These are phyloP conservation scores for Trichoderma guizhouense DNA, from an alignment of 2,329 filamentous ascomycete genomes.

Conservation along the genomic window DNA sequence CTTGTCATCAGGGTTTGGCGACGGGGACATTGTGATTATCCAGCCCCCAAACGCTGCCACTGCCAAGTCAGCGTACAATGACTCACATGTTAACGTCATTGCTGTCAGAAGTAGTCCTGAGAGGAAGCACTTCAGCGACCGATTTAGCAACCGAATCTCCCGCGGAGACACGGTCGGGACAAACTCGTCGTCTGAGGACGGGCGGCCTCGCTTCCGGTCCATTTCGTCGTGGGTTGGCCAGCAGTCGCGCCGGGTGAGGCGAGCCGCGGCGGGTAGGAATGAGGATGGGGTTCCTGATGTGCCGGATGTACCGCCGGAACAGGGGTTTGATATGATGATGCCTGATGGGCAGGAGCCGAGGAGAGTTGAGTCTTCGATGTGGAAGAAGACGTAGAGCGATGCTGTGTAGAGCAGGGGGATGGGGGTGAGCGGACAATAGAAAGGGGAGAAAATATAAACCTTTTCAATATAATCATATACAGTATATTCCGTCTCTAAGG, in stretches of 20 bases:
- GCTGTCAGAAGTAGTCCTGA: constrained; percentile 7
- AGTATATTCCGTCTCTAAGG: background rate
- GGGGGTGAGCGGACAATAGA: background rate
- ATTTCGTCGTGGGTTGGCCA: constrained; percentile 64
- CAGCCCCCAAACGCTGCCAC: constrained; percentile 28
- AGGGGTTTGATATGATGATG: constrained; percentile 50
- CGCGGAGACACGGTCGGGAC: constrained; percentile 52
- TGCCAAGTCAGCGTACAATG: background rate
- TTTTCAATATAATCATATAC: background rate
- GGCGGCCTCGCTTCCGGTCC: constrained; percentile 53
- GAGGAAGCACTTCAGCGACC: background rate
- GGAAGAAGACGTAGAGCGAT: background rate
- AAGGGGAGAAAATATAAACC: background rate
- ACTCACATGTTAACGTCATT: background rate
- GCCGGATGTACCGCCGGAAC: constrained; percentile 43
- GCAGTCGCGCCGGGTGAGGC: constrained; percentile 54
- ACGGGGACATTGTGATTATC: constrained; percentile 53
- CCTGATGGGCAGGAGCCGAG: constrained; percentile 47
- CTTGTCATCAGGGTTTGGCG: constrained; percentile 62
- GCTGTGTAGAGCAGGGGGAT: background rate
- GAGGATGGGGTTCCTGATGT: constrained; percentile 38
- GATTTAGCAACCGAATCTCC: constrained; percentile 17
- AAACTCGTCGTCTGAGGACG: constrained; percentile 50
- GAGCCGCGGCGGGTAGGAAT: constrained; percentile 29
- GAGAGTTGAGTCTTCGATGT: constrained; percentile 32